A percentile compares a stretch with the other conserved stretches of the same genome.
Conservation (phyloP, 495 filamentous ascomycete species). For the Aspergillus kassunensis region DNA sequence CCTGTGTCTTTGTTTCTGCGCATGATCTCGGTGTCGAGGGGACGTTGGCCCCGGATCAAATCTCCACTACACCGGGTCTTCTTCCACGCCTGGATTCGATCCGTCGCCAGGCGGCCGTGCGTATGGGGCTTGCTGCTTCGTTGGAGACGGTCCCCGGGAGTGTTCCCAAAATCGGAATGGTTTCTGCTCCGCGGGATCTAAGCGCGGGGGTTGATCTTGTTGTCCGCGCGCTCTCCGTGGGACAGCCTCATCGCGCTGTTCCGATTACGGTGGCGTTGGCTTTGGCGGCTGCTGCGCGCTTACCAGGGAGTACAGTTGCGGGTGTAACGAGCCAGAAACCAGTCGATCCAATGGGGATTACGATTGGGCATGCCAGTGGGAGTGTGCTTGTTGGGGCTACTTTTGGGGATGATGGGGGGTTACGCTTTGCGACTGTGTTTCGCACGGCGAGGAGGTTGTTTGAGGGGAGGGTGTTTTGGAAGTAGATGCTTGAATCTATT, state of each 20-base stretch:
- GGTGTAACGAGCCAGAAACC: slow-evolving; percentile 23
- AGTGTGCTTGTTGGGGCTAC: slow-evolving; percentile 52
- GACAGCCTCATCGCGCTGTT: slow-evolving; percentile 61
- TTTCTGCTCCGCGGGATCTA: slow-evolving; percentile 36
- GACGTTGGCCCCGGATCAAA: slow-evolving; percentile 49
- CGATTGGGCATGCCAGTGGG: slow-evolving; percentile 60
- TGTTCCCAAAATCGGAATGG: slow-evolving; percentile 63
- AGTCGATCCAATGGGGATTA: slow-evolving; percentile 36
- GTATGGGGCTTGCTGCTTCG: slow-evolving; percentile 56
- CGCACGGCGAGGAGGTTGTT: slow-evolving; percentile 54
- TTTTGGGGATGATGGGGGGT: slow-evolving; percentile 33
- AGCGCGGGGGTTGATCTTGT: slow-evolving; percentile 37
- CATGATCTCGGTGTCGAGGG: slow-evolving; percentile 46
- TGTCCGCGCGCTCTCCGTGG: slow-evolving; percentile 44
- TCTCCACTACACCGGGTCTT: slow-evolving; percentile 44
- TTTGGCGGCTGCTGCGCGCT: slow-evolving; percentile 50
- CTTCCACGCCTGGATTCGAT: slow-evolving; percentile 56
- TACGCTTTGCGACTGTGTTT: slow-evolving; percentile 46
- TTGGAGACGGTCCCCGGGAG: slow-evolving; percentile 47
- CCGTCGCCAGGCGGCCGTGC: slow-evolving; percentile 52
- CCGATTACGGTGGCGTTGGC: slow-evolving; percentile 60
- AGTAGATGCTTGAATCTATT: slow-evolving; percentile 8
- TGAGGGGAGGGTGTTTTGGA: slow-evolving; percentile 53
- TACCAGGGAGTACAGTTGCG: slow-evolving; percentile 36
- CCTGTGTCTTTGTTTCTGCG: slow-evolving; percentile 59